Evolutionary conservation across 1,139 yeast species (phyloP), one percentile per base, ranked within the genome.

Genomic region (Suhomyces kunorum): DNA sequence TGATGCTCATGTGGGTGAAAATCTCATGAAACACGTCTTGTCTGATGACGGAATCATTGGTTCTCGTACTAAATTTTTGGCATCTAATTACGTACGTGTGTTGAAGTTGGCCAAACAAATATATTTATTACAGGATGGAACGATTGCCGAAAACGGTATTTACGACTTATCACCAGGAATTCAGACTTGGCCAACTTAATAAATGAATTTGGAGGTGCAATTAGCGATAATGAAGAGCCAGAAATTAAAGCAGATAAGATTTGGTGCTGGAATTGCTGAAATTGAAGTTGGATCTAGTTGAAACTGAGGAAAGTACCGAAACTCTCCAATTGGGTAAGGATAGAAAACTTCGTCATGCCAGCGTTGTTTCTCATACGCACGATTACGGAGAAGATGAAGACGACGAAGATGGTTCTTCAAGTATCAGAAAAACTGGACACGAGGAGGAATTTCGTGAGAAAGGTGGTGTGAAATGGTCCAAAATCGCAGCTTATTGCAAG

Each of bases 191-290:
- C 52, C 11, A 35, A 72, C 43, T 72, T 92, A 56, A 78, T 92
- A 45, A 71, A 71, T 39, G 96, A 88, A 47, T 89, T 80, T 58
- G 96, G 96, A 45, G 76, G 77, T 47, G 25, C 23, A 15, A n/a
- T n/a, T n/a, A n/a, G n/a, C 12, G 15, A 12, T 17, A 20, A 8
- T 8, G 38, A 17, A 13, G 13, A 11, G 11, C 15, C 32, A 5
- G 35, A 22, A 12, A 6, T 11, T n/a, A n/a, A n/a, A n/a, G n/a
- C n/a, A n/a, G n/a, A n/a, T n/a, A n/a, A n/a, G n/a, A n/a, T n/a
- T n/a, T n/a, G n/a, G n/a, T 4, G 18, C 23, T 5, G 22, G 25
- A 13, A 33, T 20, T 24, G 32, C 14, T 19, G 22, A 15, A 7
- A 14, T 4, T 4, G 25, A 22, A 16, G 15, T 22, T 16, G 42